A percentile compares a stretch with the other conserved stretches of the same genome.
These are phyloP conservation scores for Teratosphaeria destructans DNA, from an alignment of 2,329 filamentous ascomycete species.

Conservation along the genomic window DNA sequence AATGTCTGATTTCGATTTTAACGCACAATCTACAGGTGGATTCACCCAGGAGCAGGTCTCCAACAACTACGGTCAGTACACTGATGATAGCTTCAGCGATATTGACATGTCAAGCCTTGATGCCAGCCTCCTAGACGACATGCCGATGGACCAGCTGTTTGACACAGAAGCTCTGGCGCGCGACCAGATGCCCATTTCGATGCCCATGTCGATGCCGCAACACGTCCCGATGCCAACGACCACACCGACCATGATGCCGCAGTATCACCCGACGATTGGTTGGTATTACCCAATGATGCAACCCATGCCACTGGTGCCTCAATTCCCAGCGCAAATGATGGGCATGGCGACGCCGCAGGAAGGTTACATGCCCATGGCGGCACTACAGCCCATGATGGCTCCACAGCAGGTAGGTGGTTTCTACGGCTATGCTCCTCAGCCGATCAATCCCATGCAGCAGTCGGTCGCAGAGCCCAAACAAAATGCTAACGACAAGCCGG, in stretches of 20 bases:
- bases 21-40: background rate
- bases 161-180: background rate
- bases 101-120: background rate
- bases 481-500: background rate
- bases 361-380: background rate
- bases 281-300: slow-evolving; percentile 1
- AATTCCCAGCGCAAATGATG: background rate
- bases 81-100: background rate
- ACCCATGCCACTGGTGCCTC: background rate
- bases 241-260: background rate
- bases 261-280: slow-evolving; percentile 1
- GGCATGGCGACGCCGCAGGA: background rate
- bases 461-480: background rate
- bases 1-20: background rate
- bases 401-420: background rate
- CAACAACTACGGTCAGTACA: background rate
- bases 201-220: background rate
- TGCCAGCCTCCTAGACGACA: background rate
- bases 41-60: background rate
- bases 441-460: background rate
- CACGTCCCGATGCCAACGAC: background rate
- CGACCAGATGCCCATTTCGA: background rate
- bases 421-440: background rate
- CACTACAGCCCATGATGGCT: background rate
- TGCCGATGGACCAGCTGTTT: background rate